Evolutionary conservation across 129 eudicot genomes (phyloP).

Genomic region (Lonicera japonica): DNA sequence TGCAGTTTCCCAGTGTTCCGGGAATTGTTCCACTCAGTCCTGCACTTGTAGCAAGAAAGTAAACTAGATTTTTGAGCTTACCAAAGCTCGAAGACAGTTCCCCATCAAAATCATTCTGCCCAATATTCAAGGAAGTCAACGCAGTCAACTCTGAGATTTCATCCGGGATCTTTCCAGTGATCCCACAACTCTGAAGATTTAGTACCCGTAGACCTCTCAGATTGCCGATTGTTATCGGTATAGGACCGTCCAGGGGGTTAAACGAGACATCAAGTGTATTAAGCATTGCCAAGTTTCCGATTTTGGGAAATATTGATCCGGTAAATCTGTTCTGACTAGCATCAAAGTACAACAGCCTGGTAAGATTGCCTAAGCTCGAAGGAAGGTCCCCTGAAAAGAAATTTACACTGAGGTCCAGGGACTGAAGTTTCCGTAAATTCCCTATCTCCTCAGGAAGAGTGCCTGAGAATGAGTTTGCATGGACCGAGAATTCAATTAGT

Average conservation of each 20-base stretch:
- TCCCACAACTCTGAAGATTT: constrained; percentile 46
- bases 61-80: constrained; percentile 49
- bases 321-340: constrained; percentile 58
- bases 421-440: constrained; percentile 36
- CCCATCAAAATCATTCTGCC: constrained; percentile 55
- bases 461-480: constrained; percentile 60
- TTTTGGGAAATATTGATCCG: constrained; percentile 45
- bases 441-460: constrained; percentile 72
- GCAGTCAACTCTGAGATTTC: constrained; percentile 46
- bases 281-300: constrained; percentile 52
- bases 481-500: constrained; percentile 64
- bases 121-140: constrained; percentile 58
- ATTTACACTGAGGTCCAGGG: constrained; percentile 69
- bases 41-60: constrained; percentile 51
- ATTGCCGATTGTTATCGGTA: constrained; percentile 54
- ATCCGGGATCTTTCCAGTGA: constrained; percentile 61
- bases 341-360: constrained; percentile 48
- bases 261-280: constrained; percentile 54
- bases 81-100: constrained; percentile 64
- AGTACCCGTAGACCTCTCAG: constrained; percentile 35
- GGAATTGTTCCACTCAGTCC: constrained; percentile 72
- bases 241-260: constrained; percentile 48
- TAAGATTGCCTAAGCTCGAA: constrained; percentile 47
- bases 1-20: constrained; percentile 64
- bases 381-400: constrained; percentile 69